phyloP scores from a whole-genome alignment of 140 eudicot species.

The Stevia rebaudiana region DNA sequence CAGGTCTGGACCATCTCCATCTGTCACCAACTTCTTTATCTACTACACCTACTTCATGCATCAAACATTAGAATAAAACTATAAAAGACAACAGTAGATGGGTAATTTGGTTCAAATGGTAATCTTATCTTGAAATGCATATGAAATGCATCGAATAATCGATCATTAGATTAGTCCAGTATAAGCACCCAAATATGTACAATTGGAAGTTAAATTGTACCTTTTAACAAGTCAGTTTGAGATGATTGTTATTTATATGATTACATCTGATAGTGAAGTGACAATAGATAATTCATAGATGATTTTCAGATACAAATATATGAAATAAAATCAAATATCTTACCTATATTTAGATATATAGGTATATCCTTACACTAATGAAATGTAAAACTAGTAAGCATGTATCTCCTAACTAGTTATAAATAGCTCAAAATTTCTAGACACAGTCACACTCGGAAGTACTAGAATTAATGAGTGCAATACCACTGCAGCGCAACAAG shows the following conservation, averaged over 20 bases:
- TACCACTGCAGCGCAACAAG: neutral
- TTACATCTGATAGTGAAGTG: no score
- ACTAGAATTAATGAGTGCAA: neutral
- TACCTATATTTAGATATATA: neutral
- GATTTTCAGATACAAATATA: constrained; percentile 3
- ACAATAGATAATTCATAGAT: neutral
- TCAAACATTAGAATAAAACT: constrained; percentile 7
- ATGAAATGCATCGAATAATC: no score
- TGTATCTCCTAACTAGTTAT: constrained; percentile 1
- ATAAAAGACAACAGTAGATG: neutral
- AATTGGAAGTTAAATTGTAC: neutral
- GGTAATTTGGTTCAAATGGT: neutral
- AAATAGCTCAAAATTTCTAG: neutral
- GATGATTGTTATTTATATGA: neutral
- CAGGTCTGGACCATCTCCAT: constrained; percentile 98
- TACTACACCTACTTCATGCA: constrained; percentile 37
- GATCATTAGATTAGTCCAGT: neutral
- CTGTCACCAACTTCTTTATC: constrained; percentile 49
- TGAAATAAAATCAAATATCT: neutral
- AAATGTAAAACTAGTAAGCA: neutral
- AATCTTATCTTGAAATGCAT: neutral
- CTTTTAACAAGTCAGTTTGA: neutral
- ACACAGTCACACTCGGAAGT: neutral
- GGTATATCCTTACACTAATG: neutral
- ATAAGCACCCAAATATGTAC: neutral